These are phyloP conservation scores for Suillus subaureus DNA, from an alignment of 768 basidiomycete species.

Conservation along the genomic window DNA sequence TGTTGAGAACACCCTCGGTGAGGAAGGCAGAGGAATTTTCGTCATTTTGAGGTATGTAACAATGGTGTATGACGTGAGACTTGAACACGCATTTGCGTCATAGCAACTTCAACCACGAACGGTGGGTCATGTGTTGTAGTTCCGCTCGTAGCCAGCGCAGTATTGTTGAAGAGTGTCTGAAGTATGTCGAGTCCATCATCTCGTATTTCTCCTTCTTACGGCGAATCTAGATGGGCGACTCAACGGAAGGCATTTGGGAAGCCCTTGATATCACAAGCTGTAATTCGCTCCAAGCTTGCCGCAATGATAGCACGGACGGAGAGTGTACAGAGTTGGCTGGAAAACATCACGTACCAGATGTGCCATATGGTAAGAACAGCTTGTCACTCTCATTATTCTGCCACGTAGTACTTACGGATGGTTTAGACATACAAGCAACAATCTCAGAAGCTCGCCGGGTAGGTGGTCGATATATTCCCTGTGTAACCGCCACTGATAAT, in stretches of 20 bases:
- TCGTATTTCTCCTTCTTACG: background rate
- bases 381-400: background rate
- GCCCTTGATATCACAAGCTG: slow-evolving; percentile 78
- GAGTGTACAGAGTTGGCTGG: slow-evolving; percentile 82
- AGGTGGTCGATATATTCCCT: slow-evolving; percentile 16
- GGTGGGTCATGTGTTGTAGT: slow-evolving; percentile 87
- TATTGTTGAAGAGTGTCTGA: slow-evolving; percentile 81
- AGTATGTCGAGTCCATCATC: slow-evolving; percentile 40
- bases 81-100: slow-evolving; percentile 7
- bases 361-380: slow-evolving; percentile 61
- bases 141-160: slow-evolving; percentile 71
- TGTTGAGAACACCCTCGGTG: slow-evolving; percentile 79
- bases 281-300: slow-evolving; percentile 87
- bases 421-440: slow-evolving; percentile 69
- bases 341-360: slow-evolving; percentile 88
- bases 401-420: slow-evolving; percentile 9
- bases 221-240: slow-evolving; percentile 64
- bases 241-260: slow-evolving; percentile 94
- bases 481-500: slow-evolving; percentile 1
- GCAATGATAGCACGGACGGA: slow-evolving; percentile 87
- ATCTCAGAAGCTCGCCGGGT: slow-evolving; percentile 74
- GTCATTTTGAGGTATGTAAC: slow-evolving; percentile 52
- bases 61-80: background rate
- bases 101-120: slow-evolving; percentile 94
- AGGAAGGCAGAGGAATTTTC: slow-evolving; percentile 61